Base-by-base conservation (phyloP, 371 early-diverging fungal genomes). In the Chytridiales sp. region DNA sequence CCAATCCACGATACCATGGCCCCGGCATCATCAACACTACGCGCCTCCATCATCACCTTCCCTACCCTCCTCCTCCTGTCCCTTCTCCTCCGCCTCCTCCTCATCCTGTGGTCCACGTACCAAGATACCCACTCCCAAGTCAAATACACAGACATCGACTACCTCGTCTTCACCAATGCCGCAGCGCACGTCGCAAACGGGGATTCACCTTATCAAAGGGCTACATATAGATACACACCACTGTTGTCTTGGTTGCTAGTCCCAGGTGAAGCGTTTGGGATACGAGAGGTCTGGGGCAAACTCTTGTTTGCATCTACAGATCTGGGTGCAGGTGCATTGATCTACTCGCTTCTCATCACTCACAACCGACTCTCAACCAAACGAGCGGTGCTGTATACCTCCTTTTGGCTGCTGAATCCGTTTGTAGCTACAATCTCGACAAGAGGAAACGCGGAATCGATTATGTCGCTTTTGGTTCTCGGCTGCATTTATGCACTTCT, bases 71-170 rank as follows among this genome's bases (percentile, higher is more conserved):
- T n/a, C n/a, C n/a, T n/a, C n/a, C n/a, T n/a, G n/a, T n/a, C n/a
- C n/a, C n/a, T n/a, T n/a, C n/a, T 77, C 17, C 60, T 93, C 36
- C 88, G 91, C 36, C 59, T 75, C 6, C 64, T 77, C 31, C 72
- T 94, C 51, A 79, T 94, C 9, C 38, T 85, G 2, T 93, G 90
- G 66, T 91, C 92, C 22, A 83, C 85, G 58, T 88, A 85, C 81
- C 93, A 94, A 68, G 95, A 95, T 65, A 78, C 83, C 6, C 75
- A 90, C 48, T 80, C 90, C 47, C 83, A 85, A 21, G 90, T 95
- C 29, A 94, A 93, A 64, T 97, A 93, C 74, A 97, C 98, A 3
- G 98, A 98, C 64, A 87, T 98, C 57, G 98, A 98, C 75, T 98
- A 98, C 75, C 69, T 79, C 26, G 98, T 98, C 44, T 97, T 97